These are phyloP conservation scores for Candida fluviatilis DNA, from an alignment of 805 yeast genomes.

Conservation along the genomic window DNA sequence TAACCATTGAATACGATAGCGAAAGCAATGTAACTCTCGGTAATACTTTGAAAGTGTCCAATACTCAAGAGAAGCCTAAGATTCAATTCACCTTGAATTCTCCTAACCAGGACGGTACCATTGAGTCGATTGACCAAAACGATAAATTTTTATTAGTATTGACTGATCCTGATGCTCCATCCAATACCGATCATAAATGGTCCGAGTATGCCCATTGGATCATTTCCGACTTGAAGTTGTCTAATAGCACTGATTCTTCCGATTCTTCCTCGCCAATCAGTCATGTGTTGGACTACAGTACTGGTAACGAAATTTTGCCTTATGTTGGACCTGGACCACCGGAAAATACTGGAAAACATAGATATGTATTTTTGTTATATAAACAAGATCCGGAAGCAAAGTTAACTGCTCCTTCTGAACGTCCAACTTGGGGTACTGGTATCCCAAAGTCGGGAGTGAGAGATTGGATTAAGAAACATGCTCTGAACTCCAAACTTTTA, in stretches of 20 bases:
- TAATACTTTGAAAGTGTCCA: constrained; percentile 58
- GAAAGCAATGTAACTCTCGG: constrained; percentile 76
- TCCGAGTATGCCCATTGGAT: constrained; percentile 83
- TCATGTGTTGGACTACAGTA: constrained; percentile 28
- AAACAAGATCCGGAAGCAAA: constrained; percentile 52
- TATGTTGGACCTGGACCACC: constrained; percentile 93
- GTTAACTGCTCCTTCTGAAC: constrained; percentile 43
- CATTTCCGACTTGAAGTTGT: constrained; percentile 48
- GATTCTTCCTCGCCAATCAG: constrained; percentile 22
- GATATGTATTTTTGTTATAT: constrained; percentile 75
- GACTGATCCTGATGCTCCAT: constrained; percentile 95
- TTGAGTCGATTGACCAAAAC: constrained; percentile 33
- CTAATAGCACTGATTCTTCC: constrained; percentile 26
- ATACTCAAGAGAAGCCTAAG: constrained; percentile 64
- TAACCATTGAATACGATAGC: constrained; percentile 54
- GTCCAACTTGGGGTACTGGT: constrained; percentile 87
- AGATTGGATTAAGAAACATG: constrained; percentile 65
- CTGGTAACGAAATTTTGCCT: constrained; percentile 42
- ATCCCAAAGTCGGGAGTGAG: constrained; percentile 72
- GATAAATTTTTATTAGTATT: constrained; percentile 69
- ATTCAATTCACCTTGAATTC: constrained; percentile 62
- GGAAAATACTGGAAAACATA: constrained; percentile 75
- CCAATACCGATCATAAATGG: constrained; percentile 78
- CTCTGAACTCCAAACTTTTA: constrained; percentile 52
- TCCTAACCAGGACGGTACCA: constrained; percentile 38